Evolutionary conservation across 805 yeast genomes (phyloP), one percentile per base, ranked within the genome.

Genomic region (Ogataea siamensis): DNA sequence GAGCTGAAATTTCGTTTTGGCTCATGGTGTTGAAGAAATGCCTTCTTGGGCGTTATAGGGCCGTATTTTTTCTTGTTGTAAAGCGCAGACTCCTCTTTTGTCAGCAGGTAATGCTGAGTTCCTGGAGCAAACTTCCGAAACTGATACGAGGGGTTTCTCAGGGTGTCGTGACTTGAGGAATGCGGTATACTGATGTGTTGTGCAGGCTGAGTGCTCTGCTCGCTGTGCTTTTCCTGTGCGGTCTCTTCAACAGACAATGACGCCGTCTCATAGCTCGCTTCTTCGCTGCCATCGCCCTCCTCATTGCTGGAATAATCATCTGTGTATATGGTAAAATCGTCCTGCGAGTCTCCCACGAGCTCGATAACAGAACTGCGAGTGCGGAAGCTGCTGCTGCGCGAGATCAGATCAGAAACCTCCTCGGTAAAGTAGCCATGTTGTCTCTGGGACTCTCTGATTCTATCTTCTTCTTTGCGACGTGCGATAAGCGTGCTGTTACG

Each of bases 341-440:
- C 36, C 12, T 14, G 24, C 20, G 35, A 23, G 16, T 23, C 19
- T 5, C 20, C 18, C 4, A 29, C 17, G 10, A 24, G 33, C 18
- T 30, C 45, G 19, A 39, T 22, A 5, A 25, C 34, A 12, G 45
- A 24, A n/a, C 30, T 41, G 26, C 16, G 36, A 18, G 47, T 45
- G n/a, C 34, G 46, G 5, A 44, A 29, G 20, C 53, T 49, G 22
- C 29, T 44, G 14, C 44, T 32, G n/a, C 46, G 37, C 13, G 45
- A 42, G 7, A 39, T 16, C 7, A 42, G 44, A 12, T 43, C 52
- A 10, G 37, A 18, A 2, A 45, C 20, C 14, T 28, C 34, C 23
- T 51, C 55, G 15, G 36, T 41, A 34, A 51, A 47, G 14, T 47
- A 45, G 3, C 56, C 56, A 18, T 37, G 39, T 5, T 39, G 26